Evolutionary conservation across 371 early-diverging fungal species (phyloP).

Genomic region (Nematocida sp.): DNA sequence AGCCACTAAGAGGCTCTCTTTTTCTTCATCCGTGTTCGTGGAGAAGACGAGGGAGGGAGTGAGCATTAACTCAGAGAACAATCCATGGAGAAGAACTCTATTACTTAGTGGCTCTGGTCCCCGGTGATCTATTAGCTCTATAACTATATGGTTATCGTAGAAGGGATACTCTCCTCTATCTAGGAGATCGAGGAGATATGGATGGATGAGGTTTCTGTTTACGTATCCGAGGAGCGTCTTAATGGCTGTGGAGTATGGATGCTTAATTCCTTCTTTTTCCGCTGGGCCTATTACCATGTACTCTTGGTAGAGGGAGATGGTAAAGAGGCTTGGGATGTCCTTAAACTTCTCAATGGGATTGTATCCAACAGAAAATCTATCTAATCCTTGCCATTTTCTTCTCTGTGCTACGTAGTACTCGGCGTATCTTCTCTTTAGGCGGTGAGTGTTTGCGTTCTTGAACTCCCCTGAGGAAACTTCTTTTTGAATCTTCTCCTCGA

Average conservation of each 20-base stretch:
- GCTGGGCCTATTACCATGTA: constrained; percentile 39
- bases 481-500: constrained; percentile 35
- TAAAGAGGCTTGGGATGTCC: constrained; percentile 40
- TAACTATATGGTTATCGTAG: constrained; percentile 53
- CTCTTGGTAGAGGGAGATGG: constrained; percentile 43
- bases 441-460: constrained; percentile 38
- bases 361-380: constrained; percentile 27
- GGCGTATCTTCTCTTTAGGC: constrained; percentile 33
- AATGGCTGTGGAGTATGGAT: constrained; percentile 43
- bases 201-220: constrained; percentile 45
- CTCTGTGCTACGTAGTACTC: constrained; percentile 46
- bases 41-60: constrained; percentile 20
- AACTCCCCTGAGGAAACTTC: constrained; percentile 36
- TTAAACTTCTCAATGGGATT: constrained; percentile 54
- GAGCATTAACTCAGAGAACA: constrained; percentile 16
- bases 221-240: constrained; percentile 22
- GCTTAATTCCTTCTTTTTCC: constrained; percentile 49
- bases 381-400: constrained; percentile 38
- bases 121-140: constrained; percentile 41
- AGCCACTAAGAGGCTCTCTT: constrained; percentile 9
- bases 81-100: constrained; percentile 29
- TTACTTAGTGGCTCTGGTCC: constrained; percentile 1
- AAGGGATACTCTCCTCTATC: constrained; percentile 55
- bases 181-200: constrained; percentile 45
- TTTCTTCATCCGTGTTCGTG: constrained; percentile 26